These are phyloP conservation scores for Prunus mongolica DNA, from an alignment of 306 rosid genomes.

Conservation along the genomic window DNA sequence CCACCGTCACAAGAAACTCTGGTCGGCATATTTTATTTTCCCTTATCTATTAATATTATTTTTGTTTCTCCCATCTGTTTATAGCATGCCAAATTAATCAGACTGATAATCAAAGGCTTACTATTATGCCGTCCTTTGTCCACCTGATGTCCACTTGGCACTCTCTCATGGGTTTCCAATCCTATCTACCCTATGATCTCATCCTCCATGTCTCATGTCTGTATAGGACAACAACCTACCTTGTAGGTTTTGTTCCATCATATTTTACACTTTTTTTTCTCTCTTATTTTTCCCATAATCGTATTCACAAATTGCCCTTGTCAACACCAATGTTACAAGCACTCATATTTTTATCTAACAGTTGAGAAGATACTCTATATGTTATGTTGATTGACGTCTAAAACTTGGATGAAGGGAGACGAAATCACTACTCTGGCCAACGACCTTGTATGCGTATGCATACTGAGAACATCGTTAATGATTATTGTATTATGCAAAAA, in stretches of 20 bases:
- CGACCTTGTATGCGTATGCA: fast-evolving
- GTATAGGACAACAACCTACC: conserved; percentile 26
- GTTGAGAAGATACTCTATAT: background rate
- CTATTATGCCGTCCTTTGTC: conserved; percentile 34
- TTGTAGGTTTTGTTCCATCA: conserved; percentile 17
- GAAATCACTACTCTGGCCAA: too few species aligned
- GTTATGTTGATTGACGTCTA: background rate
- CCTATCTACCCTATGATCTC: conserved; percentile 19
- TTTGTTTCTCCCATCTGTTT: background rate
- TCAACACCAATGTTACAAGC: background rate
- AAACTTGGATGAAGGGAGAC: fast-evolving
- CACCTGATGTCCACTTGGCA: conserved; percentile 30
- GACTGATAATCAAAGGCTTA: conserved; percentile 10
- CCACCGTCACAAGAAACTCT: conserved; percentile 59
- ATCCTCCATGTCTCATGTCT: conserved; percentile 20
- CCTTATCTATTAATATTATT: conserved; percentile 6
- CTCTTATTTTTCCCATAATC: background rate
- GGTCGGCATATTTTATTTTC: conserved; percentile 46
- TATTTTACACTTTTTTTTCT: conserved; percentile 1
- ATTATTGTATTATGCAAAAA: background rate
- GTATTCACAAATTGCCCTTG: conserved; percentile 5
- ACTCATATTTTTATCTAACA: background rate
- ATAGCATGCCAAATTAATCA: conserved; percentile 18
- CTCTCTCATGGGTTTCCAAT: background rate
- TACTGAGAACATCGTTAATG: background rate